A percentile compares a stretch with the other conserved stretches of the same genome.
phyloP scores from a whole-genome alignment of 78 protist species.

The Planoprotostelium fungivorum region DNA sequence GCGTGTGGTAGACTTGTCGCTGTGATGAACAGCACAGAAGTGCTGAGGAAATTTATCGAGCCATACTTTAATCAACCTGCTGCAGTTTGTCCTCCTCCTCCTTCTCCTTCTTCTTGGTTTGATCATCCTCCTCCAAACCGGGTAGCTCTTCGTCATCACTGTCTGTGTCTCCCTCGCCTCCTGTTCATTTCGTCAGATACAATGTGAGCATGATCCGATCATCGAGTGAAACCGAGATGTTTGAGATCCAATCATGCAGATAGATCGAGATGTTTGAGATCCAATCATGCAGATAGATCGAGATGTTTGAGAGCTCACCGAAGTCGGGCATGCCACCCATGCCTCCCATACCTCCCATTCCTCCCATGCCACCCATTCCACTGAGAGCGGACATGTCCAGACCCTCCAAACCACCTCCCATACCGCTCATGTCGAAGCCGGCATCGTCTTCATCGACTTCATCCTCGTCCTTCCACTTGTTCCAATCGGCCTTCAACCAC shows the following conservation, averaged over 20 bases:
- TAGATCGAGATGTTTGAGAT: neutral
- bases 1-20: too few species aligned
- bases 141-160: neutral
- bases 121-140: neutral
- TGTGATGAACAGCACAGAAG: too few species aligned
- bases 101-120: neutral
- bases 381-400: neutral
- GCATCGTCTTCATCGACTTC: neutral
- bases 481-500: neutral
- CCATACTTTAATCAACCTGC: neutral
- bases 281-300: neutral
- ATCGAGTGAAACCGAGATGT: neutral
- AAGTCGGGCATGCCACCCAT: neutral
- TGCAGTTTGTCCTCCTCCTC: neutral
- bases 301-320: neutral
- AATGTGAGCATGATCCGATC: too few species aligned
- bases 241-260: neutral
- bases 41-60: too few species aligned
- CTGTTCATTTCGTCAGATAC: neutral
- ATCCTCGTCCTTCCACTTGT: constrained; percentile 1
- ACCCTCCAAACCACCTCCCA: neutral
- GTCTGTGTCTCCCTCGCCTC: neutral
- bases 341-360: neutral
- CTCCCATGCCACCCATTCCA: neutral
- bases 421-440: neutral